Evolutionary conservation across 2,329 filamentous ascomycete genomes (phyloP).

Genomic region (Monilinia vaccinii-corymbosi): DNA sequence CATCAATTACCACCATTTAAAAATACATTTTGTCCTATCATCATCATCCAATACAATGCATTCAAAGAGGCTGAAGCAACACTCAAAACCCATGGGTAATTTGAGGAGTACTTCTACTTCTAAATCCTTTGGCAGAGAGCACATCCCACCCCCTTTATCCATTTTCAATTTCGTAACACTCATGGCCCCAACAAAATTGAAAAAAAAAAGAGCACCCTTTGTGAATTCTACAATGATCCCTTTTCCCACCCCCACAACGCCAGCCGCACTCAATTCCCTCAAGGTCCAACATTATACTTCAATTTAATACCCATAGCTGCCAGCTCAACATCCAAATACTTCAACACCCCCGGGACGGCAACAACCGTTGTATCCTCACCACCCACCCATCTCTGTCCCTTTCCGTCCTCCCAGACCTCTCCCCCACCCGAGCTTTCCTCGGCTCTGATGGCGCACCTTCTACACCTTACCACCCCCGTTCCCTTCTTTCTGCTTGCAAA

Average conservation of each 20-base stretch:
- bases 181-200: not conserved
- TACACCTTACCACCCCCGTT: conserved; percentile 65
- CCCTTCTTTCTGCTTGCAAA: conserved; percentile 56
- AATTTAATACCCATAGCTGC: conserved; percentile 94
- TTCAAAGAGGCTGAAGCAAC: too few relatives aligned
- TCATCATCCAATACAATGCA: too few relatives aligned
- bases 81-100: too few relatives aligned
- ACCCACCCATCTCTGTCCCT: conserved; percentile 74
- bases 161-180: too few relatives aligned
- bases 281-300: conserved; percentile 67
- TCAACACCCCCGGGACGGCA: conserved; percentile 84
- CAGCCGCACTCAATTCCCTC: conserved; percentile 8
- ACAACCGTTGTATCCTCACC: conserved; percentile 87
- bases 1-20: too few relatives aligned
- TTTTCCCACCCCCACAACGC: conserved; percentile 15
- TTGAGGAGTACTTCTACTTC: too few relatives aligned
- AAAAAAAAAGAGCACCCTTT: conserved; percentile 8
- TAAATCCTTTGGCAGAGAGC: too few relatives aligned
- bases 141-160: not conserved
- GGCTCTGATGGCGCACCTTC: conserved; percentile 54
- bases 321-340: conserved; percentile 89
- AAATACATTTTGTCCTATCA: too few relatives aligned
- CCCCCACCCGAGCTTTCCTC: conserved; percentile 41
- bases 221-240: conserved; percentile 16
- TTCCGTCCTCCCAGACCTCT: conserved; percentile 88